Evolutionary conservation across 176 grass and related monocot species (phyloP).

Genomic region (Carex kokanica): DNA sequence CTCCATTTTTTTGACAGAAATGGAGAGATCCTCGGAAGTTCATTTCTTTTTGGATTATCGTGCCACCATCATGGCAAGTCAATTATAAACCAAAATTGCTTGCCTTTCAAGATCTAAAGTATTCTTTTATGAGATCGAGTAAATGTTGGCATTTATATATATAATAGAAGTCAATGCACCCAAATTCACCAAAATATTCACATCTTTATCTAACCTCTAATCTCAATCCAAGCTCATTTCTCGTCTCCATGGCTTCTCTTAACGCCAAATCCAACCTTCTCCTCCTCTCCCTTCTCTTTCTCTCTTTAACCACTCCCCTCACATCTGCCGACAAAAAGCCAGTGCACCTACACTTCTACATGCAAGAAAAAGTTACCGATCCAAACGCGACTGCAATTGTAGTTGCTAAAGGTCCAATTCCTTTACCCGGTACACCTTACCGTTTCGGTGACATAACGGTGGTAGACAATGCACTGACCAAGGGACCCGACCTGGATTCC

Average conservation of each 20-base stretch:
- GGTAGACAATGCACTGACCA: conserved; percentile 24
- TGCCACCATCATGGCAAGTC: neutral
- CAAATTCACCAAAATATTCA: conserved; percentile 1
- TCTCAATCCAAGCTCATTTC: neutral
- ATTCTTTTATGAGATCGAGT: neutral
- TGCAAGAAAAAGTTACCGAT: conserved; percentile 21
- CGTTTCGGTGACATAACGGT: conserved; percentile 25
- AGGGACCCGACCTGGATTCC: neutral
- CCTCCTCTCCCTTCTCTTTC: conserved; percentile 13
- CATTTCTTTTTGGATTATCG: neutral
- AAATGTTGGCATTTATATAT: neutral
- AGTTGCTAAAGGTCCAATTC: conserved; percentile 17
- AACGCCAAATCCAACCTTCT: neutral
- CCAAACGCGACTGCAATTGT: conserved; percentile 6
- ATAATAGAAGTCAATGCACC: neutral
- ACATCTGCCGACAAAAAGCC: neutral
- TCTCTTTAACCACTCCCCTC: conserved; percentile 3
- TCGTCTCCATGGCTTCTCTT: neutral
- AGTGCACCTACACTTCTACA: conserved; percentile 26
- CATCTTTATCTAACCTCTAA: neutral
- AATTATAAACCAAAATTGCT: neutral
- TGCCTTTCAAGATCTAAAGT: neutral
- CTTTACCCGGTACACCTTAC: neutral
- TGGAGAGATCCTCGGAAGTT: neutral
- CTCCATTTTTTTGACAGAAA: neutral